Evolutionary conservation across 345 rosid species (phyloP).

Genomic region (sweet orange (Citrus sinensis)): DVS_A1.0 CM039167.1:3095501-3096000

Average conservation of each 20-base stretch:
- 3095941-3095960: neutral
- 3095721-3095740: neutral
- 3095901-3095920: neutral
- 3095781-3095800: too few relatives aligned
- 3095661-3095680: conserved; percentile 6
- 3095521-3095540: conserved; percentile 50
- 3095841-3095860: too few relatives aligned
- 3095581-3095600: conserved; percentile 50
- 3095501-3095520: conserved; percentile 22
- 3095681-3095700: neutral
- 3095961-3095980: neutral
- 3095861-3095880: neutral
- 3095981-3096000: neutral
- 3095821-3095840: neutral
- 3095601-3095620: conserved; percentile 29
- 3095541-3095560: conserved; percentile 66
- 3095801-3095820: neutral
- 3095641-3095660: conserved; percentile 32
- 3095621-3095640: conserved; percentile 23
- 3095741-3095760: neutral
- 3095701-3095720: neutral
- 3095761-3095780: too few relatives aligned
- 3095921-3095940: neutral
- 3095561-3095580: conserved; percentile 50
- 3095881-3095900: neutral